Evolutionary conservation across 306 rosid species (phyloP).

Genomic region (Comarum palustre): DNA sequence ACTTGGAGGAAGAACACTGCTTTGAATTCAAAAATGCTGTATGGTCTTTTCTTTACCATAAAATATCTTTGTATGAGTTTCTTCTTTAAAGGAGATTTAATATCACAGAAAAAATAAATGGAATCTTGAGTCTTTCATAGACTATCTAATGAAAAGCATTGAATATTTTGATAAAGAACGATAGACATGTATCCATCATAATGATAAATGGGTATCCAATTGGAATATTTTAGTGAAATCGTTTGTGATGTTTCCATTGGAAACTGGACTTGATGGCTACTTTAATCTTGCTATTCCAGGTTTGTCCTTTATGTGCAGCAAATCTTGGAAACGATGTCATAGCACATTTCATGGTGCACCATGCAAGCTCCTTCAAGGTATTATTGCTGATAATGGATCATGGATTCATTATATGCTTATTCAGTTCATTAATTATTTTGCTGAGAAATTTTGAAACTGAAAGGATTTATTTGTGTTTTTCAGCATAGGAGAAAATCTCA

Average conservation of each 20-base stretch:
- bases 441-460: constrained; percentile 10
- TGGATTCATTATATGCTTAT: neutral
- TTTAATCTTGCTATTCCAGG: constrained; percentile 45
- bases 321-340: constrained; percentile 66
- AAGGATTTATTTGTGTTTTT: constrained; percentile 23
- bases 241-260: neutral
- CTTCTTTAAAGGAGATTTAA: neutral
- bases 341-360: constrained; percentile 58
- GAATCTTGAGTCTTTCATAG: neutral
- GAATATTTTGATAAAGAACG: neutral
- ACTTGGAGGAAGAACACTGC: constrained; percentile 81
- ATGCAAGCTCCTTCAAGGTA: constrained; percentile 75
- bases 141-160: neutral
- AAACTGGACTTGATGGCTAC: constrained; percentile 28
- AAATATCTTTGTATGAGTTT: neutral
- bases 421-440: neutral
- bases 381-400: constrained; percentile 15
- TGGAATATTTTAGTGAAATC: neutral
- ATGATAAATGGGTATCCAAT: neutral
- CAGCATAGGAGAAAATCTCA: constrained; percentile 70
- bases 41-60: constrained; percentile 25
- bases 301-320: constrained; percentile 90
- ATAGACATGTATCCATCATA: neutral
- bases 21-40: constrained; percentile 68
- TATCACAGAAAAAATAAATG: neutral